phyloP scores from a whole-genome alignment of 2,329 filamentous ascomycete species.

The Phaeoacremonium minimum region DNA sequence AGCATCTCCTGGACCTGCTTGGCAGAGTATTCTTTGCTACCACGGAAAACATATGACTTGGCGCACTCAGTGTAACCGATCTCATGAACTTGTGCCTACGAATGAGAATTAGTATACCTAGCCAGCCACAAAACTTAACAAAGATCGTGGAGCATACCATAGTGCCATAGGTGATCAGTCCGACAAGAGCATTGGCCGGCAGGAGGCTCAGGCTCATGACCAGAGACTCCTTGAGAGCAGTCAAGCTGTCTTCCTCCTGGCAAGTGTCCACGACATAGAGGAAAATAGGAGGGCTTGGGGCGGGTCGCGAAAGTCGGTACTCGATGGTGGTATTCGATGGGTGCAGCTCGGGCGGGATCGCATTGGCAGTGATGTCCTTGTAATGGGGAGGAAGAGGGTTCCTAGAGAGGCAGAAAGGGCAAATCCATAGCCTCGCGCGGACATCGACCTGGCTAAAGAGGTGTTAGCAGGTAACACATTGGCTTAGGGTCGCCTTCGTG shows the following conservation, averaged over 20 bases:
- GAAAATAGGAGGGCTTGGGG: slow-evolving; percentile 83
- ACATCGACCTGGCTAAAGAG: slow-evolving; percentile 70
- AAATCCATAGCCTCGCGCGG: slow-evolving; percentile 81
- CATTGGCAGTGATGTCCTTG: slow-evolving; percentile 81
- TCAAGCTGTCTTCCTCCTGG: slow-evolving; percentile 81
- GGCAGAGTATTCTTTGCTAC: slow-evolving; percentile 95
- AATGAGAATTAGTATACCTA: slow-evolving; percentile 15
- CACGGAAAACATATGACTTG: slow-evolving; percentile 97
- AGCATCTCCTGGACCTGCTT: slow-evolving; percentile 99
- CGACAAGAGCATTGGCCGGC: slow-evolving; percentile 76
- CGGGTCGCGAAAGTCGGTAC: slow-evolving; percentile 75
- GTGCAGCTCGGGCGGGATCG: slow-evolving; percentile 79
- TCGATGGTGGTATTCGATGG: slow-evolving; percentile 85
- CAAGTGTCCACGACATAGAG: slow-evolving; percentile 85
- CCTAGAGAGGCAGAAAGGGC: slow-evolving; percentile 79
- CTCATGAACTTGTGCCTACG: slow-evolving; percentile 93
- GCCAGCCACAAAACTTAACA: not conserved
- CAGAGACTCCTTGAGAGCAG: slow-evolving; percentile 79
- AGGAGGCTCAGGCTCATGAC: slow-evolving; percentile 81
- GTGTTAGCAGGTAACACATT: slow-evolving; percentile 14
- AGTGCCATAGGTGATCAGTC: slow-evolving; percentile 83
- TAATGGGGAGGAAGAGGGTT: slow-evolving; percentile 82
- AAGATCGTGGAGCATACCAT: slow-evolving; percentile 68
- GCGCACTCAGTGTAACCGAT: slow-evolving; percentile 97
- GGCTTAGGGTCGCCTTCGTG: slow-evolving; percentile 5